A percentile compares a stretch with the other conserved stretches of the same genome.
These are phyloP conservation scores for Pelargonium australe DNA, from an alignment of 441 rosid species.

Conservation along the genomic window DNA sequence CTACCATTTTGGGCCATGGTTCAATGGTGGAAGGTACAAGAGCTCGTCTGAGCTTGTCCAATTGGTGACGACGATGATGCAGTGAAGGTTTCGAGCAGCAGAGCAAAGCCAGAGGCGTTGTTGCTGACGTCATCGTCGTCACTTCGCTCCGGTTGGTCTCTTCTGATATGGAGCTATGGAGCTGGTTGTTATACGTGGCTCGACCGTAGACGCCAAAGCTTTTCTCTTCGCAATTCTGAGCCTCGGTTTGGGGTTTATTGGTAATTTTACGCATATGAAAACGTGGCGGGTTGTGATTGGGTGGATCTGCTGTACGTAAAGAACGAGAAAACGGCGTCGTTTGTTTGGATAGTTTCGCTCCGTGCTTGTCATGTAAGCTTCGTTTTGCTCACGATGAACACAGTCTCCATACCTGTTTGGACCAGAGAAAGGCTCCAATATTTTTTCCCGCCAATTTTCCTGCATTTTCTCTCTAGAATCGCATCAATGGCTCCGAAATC, in stretches of 20 bases:
- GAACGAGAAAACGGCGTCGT: not conserved
- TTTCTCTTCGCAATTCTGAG: not conserved
- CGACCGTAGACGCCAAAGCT: not conserved
- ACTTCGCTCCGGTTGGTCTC: not conserved
- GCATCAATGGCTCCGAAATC: constrained; percentile 69
- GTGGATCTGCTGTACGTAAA: not conserved
- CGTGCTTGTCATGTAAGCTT: not conserved
- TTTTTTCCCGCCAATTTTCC: constrained; percentile 47
- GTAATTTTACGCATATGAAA: not conserved
- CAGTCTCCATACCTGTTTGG: not conserved
- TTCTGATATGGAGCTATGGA: not conserved
- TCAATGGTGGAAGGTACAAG: not conserved
- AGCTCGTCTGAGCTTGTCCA: not conserved
- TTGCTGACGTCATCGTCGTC: not conserved
- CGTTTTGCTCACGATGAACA: not conserved
- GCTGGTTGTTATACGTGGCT: not conserved
- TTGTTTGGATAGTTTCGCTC: not conserved
- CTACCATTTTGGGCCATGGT: not conserved
- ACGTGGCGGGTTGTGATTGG: not conserved
- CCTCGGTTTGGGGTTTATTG: not conserved
- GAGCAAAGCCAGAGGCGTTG: not conserved
- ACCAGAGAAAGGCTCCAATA: not conserved
- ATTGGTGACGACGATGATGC: not conserved
- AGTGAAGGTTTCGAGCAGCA: not conserved
- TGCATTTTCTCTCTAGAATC: constrained; percentile 26